These are phyloP conservation scores for Rhipidocladum racemiflorum DNA, from an alignment of 176 grass and related monocot species.

Conservation along the genomic window DNA sequence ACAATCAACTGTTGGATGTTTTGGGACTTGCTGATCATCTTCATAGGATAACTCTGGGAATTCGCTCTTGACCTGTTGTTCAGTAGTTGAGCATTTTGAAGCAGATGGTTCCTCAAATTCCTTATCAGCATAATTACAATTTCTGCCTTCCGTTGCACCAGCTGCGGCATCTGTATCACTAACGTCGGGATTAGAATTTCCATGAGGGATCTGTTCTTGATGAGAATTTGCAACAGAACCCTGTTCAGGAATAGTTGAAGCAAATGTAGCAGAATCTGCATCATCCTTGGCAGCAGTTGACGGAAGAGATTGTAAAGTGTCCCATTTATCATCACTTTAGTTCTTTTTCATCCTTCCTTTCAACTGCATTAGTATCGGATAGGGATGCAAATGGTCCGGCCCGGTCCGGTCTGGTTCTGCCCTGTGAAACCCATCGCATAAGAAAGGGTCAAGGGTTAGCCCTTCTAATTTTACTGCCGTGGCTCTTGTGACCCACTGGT, in stretches of 20 bases:
- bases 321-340: conserved; percentile 65
- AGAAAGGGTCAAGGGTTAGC: too few relatives aligned
- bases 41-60: conserved; percentile 19
- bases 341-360: conserved; percentile 45
- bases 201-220: conserved; percentile 9
- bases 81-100: conserved; percentile 21
- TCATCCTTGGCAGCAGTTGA: conserved; percentile 36
- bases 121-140: not conserved
- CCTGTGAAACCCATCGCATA: too few relatives aligned
- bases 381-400: too few relatives aligned
- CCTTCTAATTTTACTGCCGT: too few relatives aligned
- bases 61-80: conserved; percentile 18
- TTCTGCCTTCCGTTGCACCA: conserved; percentile 19
- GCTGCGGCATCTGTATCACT: not conserved
- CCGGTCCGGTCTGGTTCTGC: too few relatives aligned
- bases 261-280: conserved; percentile 31
- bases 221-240: conserved; percentile 22
- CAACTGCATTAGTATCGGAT: conserved; percentile 27
- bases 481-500: too few relatives aligned
- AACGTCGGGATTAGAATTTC: conserved; percentile 27
- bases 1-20: conserved; percentile 28
- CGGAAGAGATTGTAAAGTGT: conserved; percentile 86
- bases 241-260: conserved; percentile 24
- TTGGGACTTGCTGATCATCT: conserved; percentile 20
- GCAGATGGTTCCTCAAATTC: conserved; percentile 31